Evolutionary conservation across 2,329 filamentous ascomycete genomes (phyloP), one percentile per base, ranked within the genome.

Genomic region (Coniella lustricola): DNA sequence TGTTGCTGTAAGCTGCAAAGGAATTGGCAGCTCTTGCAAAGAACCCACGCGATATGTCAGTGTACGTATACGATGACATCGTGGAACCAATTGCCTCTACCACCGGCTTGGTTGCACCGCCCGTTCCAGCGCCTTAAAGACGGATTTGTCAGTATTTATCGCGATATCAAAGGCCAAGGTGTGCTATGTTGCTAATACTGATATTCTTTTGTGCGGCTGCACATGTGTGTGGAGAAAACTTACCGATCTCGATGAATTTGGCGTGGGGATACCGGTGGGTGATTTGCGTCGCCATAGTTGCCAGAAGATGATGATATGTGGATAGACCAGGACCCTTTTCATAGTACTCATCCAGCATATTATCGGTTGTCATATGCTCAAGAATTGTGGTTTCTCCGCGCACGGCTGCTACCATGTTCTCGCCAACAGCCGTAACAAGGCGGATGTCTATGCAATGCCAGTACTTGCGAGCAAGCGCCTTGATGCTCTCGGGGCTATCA

Each of bases 41-140:
- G 48, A 2, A 61, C 14, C 59, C 62, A 2, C 59, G 40, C 0
- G 64, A 65, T 8, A 71, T 62, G 44, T 74, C 70, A 0, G 72
- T 74, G 55, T 62, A 75, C 0, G 67, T 70, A 51, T 73, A 75
- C 3, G 62, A 60, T 1, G 57, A 51, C 37, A 68, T 67, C 4
- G 38, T n/a, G 20, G 50, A 9, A 0, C 56, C 60, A 13, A 73
- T 51, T 4, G 44, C 25, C 1, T 59, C 51, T 3, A 74, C 49
- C 14, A 73, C 55, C 0, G 36, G 29, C 8, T 60, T 55, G 0
- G 72, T 73, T 0, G 67, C 59, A 5, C 61, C 64, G 1, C 69
- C 71, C 1, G 65, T 70, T 2, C 71, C 70, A 13, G 65, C 69
- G 42, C 69, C 68, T 2, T n/a, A n/a, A n/a, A n/a, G n/a, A n/a